Percentiles rank a stretch among this genome's conserved stretches.
Conservation (phyloP, 345 rosid genomes). For the Eucalyptus viminalis region DNA sequence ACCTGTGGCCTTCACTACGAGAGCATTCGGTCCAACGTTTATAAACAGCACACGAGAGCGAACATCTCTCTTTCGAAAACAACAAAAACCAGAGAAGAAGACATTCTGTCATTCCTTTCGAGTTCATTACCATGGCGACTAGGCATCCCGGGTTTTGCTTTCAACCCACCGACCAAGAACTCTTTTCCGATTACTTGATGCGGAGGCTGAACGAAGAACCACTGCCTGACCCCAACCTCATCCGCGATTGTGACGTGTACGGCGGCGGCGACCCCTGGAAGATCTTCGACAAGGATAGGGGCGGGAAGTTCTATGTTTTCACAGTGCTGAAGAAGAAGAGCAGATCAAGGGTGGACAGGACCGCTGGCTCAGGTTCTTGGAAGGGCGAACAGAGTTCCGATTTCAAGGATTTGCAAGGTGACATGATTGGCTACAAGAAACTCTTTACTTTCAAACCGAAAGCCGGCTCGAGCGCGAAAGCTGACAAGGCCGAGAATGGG, state of each 20-base stretch:
- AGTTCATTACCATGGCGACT: background rate
- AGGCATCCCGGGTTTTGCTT: background rate
- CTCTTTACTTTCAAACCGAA: background rate
- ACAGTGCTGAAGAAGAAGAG: background rate
- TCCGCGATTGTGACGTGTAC: background rate
- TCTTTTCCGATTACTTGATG: background rate
- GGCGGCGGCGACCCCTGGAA: background rate
- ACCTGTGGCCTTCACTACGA: background rate
- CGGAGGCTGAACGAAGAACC: background rate
- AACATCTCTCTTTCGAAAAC: background rate
- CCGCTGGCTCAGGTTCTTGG: background rate
- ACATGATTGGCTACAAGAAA: background rate
- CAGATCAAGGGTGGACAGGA: background rate
- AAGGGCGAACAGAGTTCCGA: background rate
- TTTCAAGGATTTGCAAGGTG: background rate
- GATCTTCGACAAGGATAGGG: background rate
- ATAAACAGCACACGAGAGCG: background rate
- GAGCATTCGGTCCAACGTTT: background rate
- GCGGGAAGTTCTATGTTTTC: background rate
- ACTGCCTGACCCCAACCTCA: background rate
- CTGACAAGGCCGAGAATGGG: background rate
- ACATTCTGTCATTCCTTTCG: too few species aligned
- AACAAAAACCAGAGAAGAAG: background rate
- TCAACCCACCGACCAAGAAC: background rate
- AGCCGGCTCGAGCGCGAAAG: background rate